Evolutionary conservation across 2,329 filamentous ascomycete species (phyloP).

Genomic region (Nemania serpens): DNA sequence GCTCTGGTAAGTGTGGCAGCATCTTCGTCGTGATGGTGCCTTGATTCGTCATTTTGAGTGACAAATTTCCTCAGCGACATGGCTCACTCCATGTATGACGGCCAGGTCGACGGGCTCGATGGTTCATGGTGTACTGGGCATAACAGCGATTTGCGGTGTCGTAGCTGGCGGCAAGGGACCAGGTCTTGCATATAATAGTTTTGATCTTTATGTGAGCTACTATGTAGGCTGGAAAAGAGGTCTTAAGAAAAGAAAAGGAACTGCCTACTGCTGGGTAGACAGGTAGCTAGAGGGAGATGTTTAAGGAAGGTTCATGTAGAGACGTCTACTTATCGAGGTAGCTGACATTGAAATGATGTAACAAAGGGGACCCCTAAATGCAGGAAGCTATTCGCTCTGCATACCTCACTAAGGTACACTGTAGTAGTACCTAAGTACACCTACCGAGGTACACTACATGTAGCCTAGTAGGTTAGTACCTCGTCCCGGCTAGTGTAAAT

Average conservation of each 20-base stretch:
- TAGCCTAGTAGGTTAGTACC: no score
- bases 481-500: no score
- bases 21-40: slow-evolving; percentile 46
- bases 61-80: slow-evolving; percentile 42
- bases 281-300: background rate
- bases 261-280: no score
- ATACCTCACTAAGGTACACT: no score
- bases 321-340: background rate
- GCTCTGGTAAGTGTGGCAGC: slow-evolving; percentile 43
- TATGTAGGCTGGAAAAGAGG: no score
- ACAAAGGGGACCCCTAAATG: background rate
- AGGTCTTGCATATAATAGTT: no score
- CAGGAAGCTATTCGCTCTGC: no score
- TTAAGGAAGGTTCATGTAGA: no score
- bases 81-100: slow-evolving; percentile 35
- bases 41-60: slow-evolving; percentile 38
- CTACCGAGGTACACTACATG: no score
- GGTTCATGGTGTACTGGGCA: slow-evolving; percentile 35
- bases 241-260: no score
- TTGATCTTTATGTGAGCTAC: background rate
- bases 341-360: background rate
- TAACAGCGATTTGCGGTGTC: slow-evolving; percentile 5
- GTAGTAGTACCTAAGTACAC: no score
- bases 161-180: background rate
- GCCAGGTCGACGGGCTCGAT: slow-evolving; percentile 27